Evolutionary conservation across 768 basidiomycete genomes (phyloP).

Genomic region (Pholiota molesta): DNA sequence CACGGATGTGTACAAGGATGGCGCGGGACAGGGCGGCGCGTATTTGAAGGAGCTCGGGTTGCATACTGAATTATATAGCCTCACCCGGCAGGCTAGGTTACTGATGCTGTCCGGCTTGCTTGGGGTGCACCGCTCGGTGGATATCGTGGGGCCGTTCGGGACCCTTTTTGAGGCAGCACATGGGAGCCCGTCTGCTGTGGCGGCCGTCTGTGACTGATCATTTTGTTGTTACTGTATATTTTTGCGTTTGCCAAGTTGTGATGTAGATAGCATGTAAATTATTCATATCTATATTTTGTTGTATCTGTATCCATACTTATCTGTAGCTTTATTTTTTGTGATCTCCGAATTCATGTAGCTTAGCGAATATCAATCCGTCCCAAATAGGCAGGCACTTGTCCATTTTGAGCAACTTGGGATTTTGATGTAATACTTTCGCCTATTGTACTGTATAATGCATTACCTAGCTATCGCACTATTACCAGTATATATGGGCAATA

Average conservation of each 20-base stretch:
- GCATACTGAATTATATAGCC: constrained; percentile 10
- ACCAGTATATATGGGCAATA: too few relatives aligned
- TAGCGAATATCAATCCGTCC: not conserved
- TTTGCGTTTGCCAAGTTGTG: not conserved
- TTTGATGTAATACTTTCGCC: not conserved
- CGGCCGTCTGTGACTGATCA: not conserved
- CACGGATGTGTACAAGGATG: too few relatives aligned
- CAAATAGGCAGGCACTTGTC: not conserved
- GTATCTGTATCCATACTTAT: not conserved
- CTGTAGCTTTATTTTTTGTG: not conserved
- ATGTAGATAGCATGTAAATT: not conserved
- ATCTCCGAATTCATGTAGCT: too few relatives aligned
- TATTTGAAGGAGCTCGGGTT: constrained; percentile 13
- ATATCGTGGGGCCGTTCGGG: constrained; percentile 12
- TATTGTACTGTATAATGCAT: too few relatives aligned
- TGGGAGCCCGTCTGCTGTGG: not conserved
- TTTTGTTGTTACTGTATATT: not conserved
- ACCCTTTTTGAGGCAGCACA: constrained; percentile 1
- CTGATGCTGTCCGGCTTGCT: constrained; percentile 14
- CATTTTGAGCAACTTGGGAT: not conserved
- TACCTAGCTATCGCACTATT: too few relatives aligned
- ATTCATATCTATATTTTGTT: not conserved
- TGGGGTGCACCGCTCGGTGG: not conserved
- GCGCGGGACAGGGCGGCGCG: not conserved
- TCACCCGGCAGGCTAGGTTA: constrained; percentile 10